Base-by-base conservation (phyloP, 108 stramenopile species). In the Nitzschia putrida region DNA sequence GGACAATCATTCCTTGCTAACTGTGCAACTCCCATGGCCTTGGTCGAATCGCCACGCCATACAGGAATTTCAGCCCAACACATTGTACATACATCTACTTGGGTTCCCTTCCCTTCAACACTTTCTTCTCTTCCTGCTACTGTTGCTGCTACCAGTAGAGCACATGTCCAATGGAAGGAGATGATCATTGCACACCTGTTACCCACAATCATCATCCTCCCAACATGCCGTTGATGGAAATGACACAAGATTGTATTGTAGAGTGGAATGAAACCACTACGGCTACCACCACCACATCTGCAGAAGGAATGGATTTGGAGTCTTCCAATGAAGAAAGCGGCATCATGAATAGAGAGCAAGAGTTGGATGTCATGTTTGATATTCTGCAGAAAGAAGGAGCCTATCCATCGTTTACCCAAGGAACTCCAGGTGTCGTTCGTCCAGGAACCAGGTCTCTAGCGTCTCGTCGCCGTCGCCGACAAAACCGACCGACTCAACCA, bases 241-340 rank as follows among this genome's bases (percentile, higher is more conserved):
- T 78, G 60, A 72, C 57, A 24, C 77, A 78, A 41, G 77, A 78
- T 42, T 72, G 71, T 64, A 49, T 78, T 26, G 70, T 64, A 13
- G 71, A 72, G 22, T 78, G 77, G 77, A 63, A 78, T 41, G 77
- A 78, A 59, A 70, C 29, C 3, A 34, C n/a, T 5, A 49, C 18
- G 26, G 37, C 59, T 43, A 20, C 14, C 1, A 14, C 16, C 16
- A 14, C 20, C n/a, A 22, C 29, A n/a, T 16, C 60, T 3, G 42
- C 38, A 20, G 12, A 13, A 25, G 12, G 39, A 40, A 14, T 61
- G 20, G 23, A 42, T 14, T 24, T n/a, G 38, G 39, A 16, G 16
- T 25, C 18, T 3, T 50, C 49, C 3, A 50, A 50, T 20, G 49
- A 50, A n/a, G 49, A 20, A 20, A 3, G 49, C 3, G 49, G 20